Conservation (phyloP, 2,329 filamentous ascomycete species). For the Knoxdaviesia proteae region DNA sequence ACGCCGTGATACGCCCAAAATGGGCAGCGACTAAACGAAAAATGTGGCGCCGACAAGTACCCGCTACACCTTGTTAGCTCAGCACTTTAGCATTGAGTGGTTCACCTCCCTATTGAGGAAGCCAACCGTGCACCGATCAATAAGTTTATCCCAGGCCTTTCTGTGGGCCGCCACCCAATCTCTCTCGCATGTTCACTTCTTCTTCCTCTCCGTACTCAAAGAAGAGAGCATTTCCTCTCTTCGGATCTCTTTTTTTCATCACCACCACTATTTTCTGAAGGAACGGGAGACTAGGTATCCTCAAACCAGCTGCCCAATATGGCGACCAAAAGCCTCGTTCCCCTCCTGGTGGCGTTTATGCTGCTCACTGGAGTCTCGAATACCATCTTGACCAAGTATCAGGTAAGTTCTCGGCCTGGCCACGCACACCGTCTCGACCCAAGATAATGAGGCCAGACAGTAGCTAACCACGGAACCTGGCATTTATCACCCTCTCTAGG, state of each 20-base stretch:
- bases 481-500: conserved; percentile 24
- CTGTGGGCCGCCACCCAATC: too few relatives aligned
- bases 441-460: background rate
- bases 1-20: too few relatives aligned
- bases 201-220: background rate
- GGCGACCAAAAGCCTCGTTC: conserved; percentile 51
- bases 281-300: too few relatives aligned
- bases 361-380: conserved; percentile 90
- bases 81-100: too few relatives aligned
- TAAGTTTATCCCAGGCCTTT: too few relatives aligned
- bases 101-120: too few relatives aligned
- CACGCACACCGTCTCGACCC: background rate
- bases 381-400: conserved; percentile 89
- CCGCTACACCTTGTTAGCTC: too few relatives aligned
- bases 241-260: background rate
- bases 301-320: conserved; percentile 22
- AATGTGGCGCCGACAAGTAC: too few relatives aligned
- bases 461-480: background rate
- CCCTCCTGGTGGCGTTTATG: conserved; percentile 89
- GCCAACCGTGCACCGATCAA: too few relatives aligned
- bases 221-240: too few relatives aligned
- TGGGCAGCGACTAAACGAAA: too few relatives aligned
- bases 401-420: conserved; percentile 30
- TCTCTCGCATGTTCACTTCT: background rate
- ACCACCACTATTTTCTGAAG: background rate